phyloP scores from a whole-genome alignment of 2,329 filamentous ascomycete genomes.

The Ustilaginoidea virens region DNA sequence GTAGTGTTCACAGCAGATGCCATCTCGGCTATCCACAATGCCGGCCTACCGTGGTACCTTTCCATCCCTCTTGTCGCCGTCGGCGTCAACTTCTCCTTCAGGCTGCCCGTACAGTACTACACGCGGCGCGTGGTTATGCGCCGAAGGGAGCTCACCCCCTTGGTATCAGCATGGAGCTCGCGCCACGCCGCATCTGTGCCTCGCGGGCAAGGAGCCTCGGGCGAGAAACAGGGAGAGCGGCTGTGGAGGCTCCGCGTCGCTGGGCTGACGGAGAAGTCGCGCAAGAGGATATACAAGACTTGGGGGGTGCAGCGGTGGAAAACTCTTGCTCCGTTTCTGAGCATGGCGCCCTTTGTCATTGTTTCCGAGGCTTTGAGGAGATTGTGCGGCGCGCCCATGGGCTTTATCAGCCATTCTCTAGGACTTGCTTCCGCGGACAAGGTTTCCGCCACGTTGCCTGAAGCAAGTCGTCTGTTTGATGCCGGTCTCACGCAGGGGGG shows the following conservation, averaged over 20 bases:
- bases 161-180: slow-evolving; percentile 17
- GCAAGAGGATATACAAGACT: slow-evolving; percentile 18
- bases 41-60: slow-evolving; percentile 36
- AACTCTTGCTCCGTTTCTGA: slow-evolving; percentile 20
- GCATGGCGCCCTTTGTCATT: slow-evolving; percentile 32
- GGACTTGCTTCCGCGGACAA: slow-evolving; percentile 12
- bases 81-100: slow-evolving; percentile 25
- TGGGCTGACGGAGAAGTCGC: slow-evolving; percentile 13
- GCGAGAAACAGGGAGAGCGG: slow-evolving; percentile 8
- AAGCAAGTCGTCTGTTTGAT: slow-evolving; percentile 15
- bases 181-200: slow-evolving; percentile 9
- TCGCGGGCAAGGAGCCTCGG: too few relatives aligned
- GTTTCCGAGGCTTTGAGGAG: slow-evolving; percentile 34
- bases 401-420: slow-evolving; percentile 16
- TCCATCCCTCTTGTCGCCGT: slow-evolving; percentile 37
- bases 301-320: slow-evolving; percentile 34
- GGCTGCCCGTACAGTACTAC: slow-evolving; percentile 32
- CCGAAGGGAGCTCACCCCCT: slow-evolving; percentile 14
- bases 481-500: slow-evolving; percentile 31
- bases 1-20: slow-evolving; percentile 25
- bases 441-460: slow-evolving; percentile 10
- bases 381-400: slow-evolving; percentile 20
- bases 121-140: slow-evolving; percentile 15
- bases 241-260: slow-evolving; percentile 11
- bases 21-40: slow-evolving; percentile 28